Conservation (phyloP, 2,329 filamentous ascomycete species). For the Aspergillus thermomutatus region DNA sequence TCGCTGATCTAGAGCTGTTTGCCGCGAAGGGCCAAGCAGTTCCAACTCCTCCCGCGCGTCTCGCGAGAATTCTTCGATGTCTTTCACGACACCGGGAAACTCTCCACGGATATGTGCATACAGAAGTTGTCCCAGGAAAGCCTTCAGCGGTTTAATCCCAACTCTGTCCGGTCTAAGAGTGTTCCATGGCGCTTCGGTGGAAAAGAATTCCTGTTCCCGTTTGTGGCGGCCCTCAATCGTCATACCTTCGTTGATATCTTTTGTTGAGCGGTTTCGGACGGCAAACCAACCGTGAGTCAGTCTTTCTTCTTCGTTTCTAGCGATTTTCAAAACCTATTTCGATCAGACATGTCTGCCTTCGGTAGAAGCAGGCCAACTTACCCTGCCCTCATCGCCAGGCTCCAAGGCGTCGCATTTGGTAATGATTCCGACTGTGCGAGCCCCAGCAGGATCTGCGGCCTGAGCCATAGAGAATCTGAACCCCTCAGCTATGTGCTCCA, state of each 20-base stretch:
- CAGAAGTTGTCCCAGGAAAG: slow-evolving; percentile 14
- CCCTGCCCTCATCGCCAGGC: slow-evolving; percentile 21
- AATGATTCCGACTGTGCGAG: slow-evolving; percentile 36
- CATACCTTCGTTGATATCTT: slow-evolving; percentile 20
- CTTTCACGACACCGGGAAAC: slow-evolving; percentile 14
- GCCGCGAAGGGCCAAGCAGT: slow-evolving; percentile 12
- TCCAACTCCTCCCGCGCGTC: slow-evolving; percentile 23
- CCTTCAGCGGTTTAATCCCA: slow-evolving; percentile 15
- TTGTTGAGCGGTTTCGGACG: slow-evolving; percentile 23
- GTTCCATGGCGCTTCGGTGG: slow-evolving; percentile 10
- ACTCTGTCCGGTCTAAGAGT: slow-evolving; percentile 15
- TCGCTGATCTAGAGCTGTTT: slow-evolving; percentile 13
- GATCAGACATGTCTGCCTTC: neutral
- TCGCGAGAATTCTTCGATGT: slow-evolving; percentile 9
- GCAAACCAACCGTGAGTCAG: slow-evolving; percentile 24
- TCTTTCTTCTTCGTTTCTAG: slow-evolving; percentile 15
- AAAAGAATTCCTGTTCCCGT: slow-evolving; percentile 15
- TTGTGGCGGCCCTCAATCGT: slow-evolving; percentile 32
- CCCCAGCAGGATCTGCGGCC: slow-evolving; percentile 27
- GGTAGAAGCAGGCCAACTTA: slow-evolving; percentile 2
- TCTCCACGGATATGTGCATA: slow-evolving; percentile 22
- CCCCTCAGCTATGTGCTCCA: neutral
- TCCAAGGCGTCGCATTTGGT: slow-evolving; percentile 35
- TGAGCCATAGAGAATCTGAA: slow-evolving; percentile 42
- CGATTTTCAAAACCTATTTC: slow-evolving; percentile 14